These are phyloP conservation scores for Coemansia sp. DNA, from an alignment of 192 early-diverging fungal genomes.

Conservation along the genomic window DNA sequence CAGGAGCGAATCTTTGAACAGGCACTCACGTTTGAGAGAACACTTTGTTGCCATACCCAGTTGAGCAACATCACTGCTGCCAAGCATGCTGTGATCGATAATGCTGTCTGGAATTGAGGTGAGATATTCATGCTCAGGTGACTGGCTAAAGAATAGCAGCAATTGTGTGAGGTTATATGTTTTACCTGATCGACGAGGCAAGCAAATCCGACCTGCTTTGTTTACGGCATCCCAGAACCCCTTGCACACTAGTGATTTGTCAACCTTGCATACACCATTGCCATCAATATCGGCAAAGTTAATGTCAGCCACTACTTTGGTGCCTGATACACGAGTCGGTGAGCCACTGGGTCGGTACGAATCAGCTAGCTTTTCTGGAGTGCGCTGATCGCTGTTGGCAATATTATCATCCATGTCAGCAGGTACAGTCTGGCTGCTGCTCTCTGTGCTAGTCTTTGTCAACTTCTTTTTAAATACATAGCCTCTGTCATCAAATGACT, in stretches of 20 bases:
- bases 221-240: conserved; percentile 37
- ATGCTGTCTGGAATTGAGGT: conserved; percentile 13
- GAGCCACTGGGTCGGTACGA: conserved; percentile 35
- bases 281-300: conserved; percentile 24
- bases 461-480: background rate
- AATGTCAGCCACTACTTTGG: conserved; percentile 20
- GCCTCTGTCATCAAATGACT: background rate
- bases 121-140: conserved; percentile 13
- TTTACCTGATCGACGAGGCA: conserved; percentile 43
- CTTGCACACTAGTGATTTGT: conserved; percentile 48
- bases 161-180: conserved; percentile 49
- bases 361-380: conserved; percentile 23
- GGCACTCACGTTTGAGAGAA: conserved; percentile 26
- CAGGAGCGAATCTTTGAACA: conserved; percentile 33
- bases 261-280: conserved; percentile 28
- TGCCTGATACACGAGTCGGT: conserved; percentile 35
- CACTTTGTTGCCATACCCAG: conserved; percentile 28
- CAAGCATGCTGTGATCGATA: background rate
- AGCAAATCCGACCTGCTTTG: conserved; percentile 31
- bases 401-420: background rate
- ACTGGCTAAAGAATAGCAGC: conserved; percentile 39
- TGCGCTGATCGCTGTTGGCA: background rate
- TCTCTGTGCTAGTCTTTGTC: background rate
- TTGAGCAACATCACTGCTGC: background rate
- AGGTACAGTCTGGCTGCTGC: background rate